These are phyloP conservation scores for Flaveria ramosissima DNA, from an alignment of 129 eudicot species.

Conservation along the genomic window DNA sequence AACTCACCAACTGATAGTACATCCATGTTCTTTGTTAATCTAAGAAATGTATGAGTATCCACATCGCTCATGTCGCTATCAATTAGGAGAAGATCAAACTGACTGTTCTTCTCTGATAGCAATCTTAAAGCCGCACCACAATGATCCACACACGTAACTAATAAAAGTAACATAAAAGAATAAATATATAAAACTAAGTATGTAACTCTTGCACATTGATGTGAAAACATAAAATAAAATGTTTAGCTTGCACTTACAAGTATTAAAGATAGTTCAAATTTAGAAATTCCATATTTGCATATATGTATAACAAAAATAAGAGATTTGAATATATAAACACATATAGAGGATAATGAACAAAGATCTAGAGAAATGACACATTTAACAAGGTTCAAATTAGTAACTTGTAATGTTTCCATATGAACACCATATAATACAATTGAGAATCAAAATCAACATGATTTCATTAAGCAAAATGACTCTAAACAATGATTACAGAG, in stretches of 20 bases:
- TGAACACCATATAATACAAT: too few relatives aligned
- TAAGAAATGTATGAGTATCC: slow-evolving; percentile 33
- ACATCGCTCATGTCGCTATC: slow-evolving; percentile 25
- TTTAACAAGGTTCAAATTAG: too few relatives aligned
- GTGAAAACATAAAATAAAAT: too few relatives aligned
- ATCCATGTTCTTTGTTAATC: slow-evolving; percentile 26
- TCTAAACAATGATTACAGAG: too few relatives aligned
- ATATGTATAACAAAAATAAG: background rate
- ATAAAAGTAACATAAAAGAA: background rate
- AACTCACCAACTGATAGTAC: slow-evolving; percentile 30
- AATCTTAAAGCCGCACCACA: slow-evolving; percentile 30
- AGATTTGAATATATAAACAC: background rate
- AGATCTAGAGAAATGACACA: too few relatives aligned
- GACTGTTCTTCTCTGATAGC: slow-evolving; percentile 15
- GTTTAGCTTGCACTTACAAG: background rate
- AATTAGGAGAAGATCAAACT: slow-evolving; percentile 33
- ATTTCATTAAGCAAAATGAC: too few relatives aligned
- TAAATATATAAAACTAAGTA: background rate
- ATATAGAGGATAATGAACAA: background rate
- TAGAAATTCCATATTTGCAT: background rate
- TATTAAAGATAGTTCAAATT: background rate
- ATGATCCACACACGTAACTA: slow-evolving; percentile 34
- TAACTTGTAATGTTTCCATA: too few relatives aligned
- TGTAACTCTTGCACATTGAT: background rate
- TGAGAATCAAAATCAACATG: too few relatives aligned